Percentiles rank a stretch among this genome's conserved stretches.
Conservation (phyloP, 768 basidiomycete species). For the Pleurotus ostreatus region DNA sequence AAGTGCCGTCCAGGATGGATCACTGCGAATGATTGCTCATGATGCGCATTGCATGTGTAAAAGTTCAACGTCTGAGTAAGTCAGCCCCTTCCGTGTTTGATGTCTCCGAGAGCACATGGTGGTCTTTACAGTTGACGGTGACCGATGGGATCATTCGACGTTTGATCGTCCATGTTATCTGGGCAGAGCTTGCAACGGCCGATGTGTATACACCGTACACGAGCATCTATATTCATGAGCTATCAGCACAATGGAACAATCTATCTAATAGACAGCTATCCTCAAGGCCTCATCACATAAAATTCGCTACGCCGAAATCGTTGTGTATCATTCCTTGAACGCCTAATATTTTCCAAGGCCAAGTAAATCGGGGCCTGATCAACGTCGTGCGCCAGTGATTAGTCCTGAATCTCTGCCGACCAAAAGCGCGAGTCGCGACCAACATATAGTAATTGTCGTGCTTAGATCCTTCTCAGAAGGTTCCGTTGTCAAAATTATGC, state of each 20-base stretch:
- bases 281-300: too few relatives aligned
- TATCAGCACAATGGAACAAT: background rate
- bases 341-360: too few relatives aligned
- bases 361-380: too few relatives aligned
- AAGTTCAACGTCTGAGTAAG: background rate
- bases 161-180: slow-evolving; percentile 2
- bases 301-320: too few relatives aligned
- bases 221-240: background rate
- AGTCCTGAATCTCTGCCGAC: too few relatives aligned
- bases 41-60: background rate
- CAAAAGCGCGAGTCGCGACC: background rate
- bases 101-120: slow-evolving; percentile 1
- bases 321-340: too few relatives aligned
- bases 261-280: background rate
- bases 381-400: too few relatives aligned
- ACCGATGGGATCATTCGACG: slow-evolving; percentile 7
- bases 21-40: background rate
- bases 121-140: background rate
- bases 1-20: slow-evolving; percentile 5
- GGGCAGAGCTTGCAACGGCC: background rate
- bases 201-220: background rate
- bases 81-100: slow-evolving; percentile 1
- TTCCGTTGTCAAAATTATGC: slow-evolving; percentile 6
- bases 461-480: background rate
- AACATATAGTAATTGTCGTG: background rate